Evolutionary conservation across 768 basidiomycete genomes (phyloP), one percentile per base, ranked within the genome.

Genomic region (Podaxis mareebaensis): DNA sequence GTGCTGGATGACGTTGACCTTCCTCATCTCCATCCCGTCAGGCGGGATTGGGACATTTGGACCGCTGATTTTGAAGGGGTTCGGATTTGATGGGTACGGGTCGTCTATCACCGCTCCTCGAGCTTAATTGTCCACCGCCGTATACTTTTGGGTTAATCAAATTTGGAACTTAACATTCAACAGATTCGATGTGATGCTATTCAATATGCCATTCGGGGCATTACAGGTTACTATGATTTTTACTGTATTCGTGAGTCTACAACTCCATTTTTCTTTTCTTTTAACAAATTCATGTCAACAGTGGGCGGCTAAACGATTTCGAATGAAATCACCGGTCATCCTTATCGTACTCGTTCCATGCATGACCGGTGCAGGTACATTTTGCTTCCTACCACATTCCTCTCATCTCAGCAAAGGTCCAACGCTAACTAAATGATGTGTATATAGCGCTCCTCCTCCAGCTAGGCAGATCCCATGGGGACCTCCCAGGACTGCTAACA

Each of bases 111-210:
- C 5, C n/a, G 20, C 12, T 36, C 33, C 33, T 33, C 8, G 33
- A 33, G 8, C 33, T 33, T 33, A 10, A 33, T 33, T 33, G 8
- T 8, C 33, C 33, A 33, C 33, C 33, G 2, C 8, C 8, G 33
- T 33, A 33, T 33, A 10, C 33, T 33, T 33, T 10, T 10, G 33
- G 33, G 8, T 33, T 33, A 33, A 33, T 33, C 10, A 10, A 33
- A 8, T 33, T 10, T 48, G 13, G 4, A 17, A 49, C 36, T 33
- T 33, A 10, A 13, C 54, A 46, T 24, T 30, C 58, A 33, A 58
- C 49, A 77, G 76, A 22, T 72, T 71, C 54, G 65, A 70, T 3
- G 73, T 75, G 2, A 76, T 75, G 75, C 59, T 76, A 4, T 66
- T 74, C 28, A 63, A 71, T 28, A 70, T 75, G 22, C 75, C 75